Evolutionary conservation across 2,329 filamentous ascomycete genomes (phyloP), one percentile per base, ranked within the genome.

Genomic region (Exophiala sp.): DNA sequence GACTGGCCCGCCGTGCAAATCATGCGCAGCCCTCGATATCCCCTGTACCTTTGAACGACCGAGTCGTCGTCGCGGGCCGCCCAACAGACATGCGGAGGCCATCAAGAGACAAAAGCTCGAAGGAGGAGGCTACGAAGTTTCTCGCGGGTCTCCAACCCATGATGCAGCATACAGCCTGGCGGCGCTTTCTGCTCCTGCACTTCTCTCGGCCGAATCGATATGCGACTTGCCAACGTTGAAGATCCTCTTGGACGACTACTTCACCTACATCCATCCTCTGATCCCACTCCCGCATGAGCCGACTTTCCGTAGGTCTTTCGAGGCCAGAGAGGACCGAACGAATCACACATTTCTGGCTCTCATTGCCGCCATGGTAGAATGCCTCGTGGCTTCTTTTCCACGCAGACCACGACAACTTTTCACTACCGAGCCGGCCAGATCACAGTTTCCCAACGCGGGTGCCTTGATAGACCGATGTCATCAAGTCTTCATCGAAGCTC

Each of bases 1-100:
- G 63, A 76, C 76, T 38, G 83, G 83, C n/a, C 82, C 82, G 24
- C 84, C 84, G 43, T 87, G 84, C 71, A 75, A 79, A 65, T 83
- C 83, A 43, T 87, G 84, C 68, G 75, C 80, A 39, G 78, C 79
- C 48, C 74, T 87, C 59, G 82, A 85, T 58, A 86, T 87, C 45
- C 82, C 82, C 21, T 87, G 84, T 66, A 87, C 84, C 53, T 86
- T 84, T 66, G 77, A 84, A 44, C 75, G 84, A 58, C 83, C 83
- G 21, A 85, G 80, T 65, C 76, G 81, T 53, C 76, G 84, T 55
- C 75, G 84, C 64, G 84, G 84, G 4, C 84, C 84, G 34, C 83
- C 84, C 32, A 87, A 87, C 63, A 73, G 79, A 59, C 83, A 86
- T 71, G 83, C 83, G 14, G 84, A 86, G 71, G 81, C 81, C 16